A percentile compares a stretch with the other conserved stretches of the same genome.
phyloP scores from a whole-genome alignment of 805 yeast genomes.

The Saturnispora serradocipensis region DNA sequence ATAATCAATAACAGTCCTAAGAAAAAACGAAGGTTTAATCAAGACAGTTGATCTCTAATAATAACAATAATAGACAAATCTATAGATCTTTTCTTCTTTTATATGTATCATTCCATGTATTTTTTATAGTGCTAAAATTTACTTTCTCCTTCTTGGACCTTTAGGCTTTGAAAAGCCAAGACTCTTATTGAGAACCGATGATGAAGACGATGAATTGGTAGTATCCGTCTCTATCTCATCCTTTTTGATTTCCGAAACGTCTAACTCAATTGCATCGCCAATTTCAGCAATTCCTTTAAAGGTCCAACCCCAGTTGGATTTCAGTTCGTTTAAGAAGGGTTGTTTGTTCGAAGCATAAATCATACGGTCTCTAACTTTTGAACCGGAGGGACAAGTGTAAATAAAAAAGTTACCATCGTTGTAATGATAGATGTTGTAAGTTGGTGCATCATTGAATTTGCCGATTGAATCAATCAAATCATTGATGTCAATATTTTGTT shows the following conservation, averaged over 20 bases:
- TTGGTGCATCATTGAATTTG: not conserved
- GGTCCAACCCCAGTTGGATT: slow-evolving; percentile 25
- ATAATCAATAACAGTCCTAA: slow-evolving; percentile 3
- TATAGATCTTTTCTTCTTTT: not conserved
- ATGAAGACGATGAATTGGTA: not conserved
- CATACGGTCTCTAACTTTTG: slow-evolving; percentile 88
- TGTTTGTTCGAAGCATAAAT: slow-evolving; percentile 75
- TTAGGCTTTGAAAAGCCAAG: slow-evolving; percentile 45
- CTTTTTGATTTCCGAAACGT: slow-evolving; percentile 36
- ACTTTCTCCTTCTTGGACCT: slow-evolving; percentile 54
- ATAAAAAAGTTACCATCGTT: slow-evolving; percentile 42
- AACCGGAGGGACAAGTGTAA: slow-evolving; percentile 83
- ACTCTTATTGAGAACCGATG: slow-evolving; percentile 22
- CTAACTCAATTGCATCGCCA: slow-evolving; percentile 66
- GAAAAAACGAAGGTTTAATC: not conserved
- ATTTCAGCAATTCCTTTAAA: slow-evolving; percentile 50
- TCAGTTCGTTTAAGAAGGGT: slow-evolving; percentile 47
- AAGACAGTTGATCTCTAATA: not conserved
- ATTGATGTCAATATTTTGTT: not conserved
- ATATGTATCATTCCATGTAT: not conserved
- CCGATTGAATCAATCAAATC: not conserved
- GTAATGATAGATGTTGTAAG: slow-evolving; percentile 7
- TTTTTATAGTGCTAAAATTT: not conserved
- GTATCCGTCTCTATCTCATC: not conserved
- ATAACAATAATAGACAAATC: not conserved